Base-by-base conservation (phyloP, 108 stramenopile species). In the Stephanodiscus triporus region DNA sequence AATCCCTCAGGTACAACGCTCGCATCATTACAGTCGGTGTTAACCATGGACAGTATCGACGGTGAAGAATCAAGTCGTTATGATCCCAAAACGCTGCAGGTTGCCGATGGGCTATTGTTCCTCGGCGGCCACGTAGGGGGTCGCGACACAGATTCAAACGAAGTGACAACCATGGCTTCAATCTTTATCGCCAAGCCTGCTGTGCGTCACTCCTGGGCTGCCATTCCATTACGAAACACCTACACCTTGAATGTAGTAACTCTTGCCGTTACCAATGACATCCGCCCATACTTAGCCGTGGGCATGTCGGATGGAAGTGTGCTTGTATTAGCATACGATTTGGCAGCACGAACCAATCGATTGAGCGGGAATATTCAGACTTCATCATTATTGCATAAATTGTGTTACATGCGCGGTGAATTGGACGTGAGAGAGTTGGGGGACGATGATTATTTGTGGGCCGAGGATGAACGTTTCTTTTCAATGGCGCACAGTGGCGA, bases 81-180 rank as follows among this genome's bases (percentile, higher is more conserved):
- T 78, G 78, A 95, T 57, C 73, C 84, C 5, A 59, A 69, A 10
- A 81, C 86, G 30, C 55, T 95, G 51, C 67, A 78, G 60, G 70
- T 89, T 32, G 86, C 87, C 14, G 90, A 95, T 69, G 86, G 87
- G 22, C 81, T 91, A 47, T 48, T 92, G 29, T 95, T 95, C 80
- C 81, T 95, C 16, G 87, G 87, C 40, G 93, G 93, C 11, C 50
- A 67, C 40, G 17, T 66, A 14, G 38, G 4, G 37, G 47, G 48
- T 51, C 65, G 55, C 53, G 22, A 64, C 65, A 19, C 47, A 34
- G 29, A 43, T 45, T 14, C 63, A 42, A 30, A 24, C 13, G 30
- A 50, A 66, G 63, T 19, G 73, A 68, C 51, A 54, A 70, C 45
- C 76, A 84, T 55, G 79, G 84, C 56, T 82, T 81, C 53, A 79